A percentile compares a stretch with the other conserved stretches of the same genome.
Evolutionary conservation across 2,329 filamentous ascomycete species (phyloP).

Genomic region (Aspergillus sp.): DNA sequence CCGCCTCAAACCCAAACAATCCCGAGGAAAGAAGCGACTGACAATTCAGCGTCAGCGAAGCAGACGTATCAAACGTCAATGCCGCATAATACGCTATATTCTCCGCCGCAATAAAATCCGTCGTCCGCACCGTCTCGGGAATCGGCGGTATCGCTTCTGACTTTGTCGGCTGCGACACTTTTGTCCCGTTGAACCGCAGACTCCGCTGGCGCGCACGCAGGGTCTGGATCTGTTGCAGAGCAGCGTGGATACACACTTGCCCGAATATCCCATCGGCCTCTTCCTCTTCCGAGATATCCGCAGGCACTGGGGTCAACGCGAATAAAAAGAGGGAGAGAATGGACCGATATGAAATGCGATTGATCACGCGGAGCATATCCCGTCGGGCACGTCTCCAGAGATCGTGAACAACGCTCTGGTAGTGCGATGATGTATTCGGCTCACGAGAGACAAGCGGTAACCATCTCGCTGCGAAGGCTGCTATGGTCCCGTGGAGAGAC

Average conservation of each 20-base stretch:
- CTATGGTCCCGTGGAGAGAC: conserved; percentile 26
- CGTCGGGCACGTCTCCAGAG: conserved; percentile 40
- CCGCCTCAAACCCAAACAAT: conserved; percentile 27
- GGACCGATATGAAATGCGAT: conserved; percentile 44
- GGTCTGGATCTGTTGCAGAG: conserved; percentile 43
- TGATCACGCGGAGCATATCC: conserved; percentile 44
- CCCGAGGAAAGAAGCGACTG: conserved; percentile 42
- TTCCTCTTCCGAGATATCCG: conserved; percentile 43
- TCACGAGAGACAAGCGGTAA: conserved; percentile 18
- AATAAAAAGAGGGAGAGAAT: conserved; percentile 44
- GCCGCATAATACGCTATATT: conserved; percentile 46
- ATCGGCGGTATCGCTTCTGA: conserved; percentile 4
- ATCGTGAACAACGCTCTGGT: background rate
- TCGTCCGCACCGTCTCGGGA: conserved; percentile 26
- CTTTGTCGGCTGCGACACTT: conserved; percentile 32
- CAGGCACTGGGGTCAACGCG: conserved; percentile 42
- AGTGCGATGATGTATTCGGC: background rate
- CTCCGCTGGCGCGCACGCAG: conserved; percentile 42
- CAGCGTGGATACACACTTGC: conserved; percentile 43
- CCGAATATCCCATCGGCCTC: conserved; percentile 43
- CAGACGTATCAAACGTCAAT: conserved; percentile 45
- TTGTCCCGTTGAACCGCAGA: conserved; percentile 43
- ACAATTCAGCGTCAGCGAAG: conserved; percentile 44
- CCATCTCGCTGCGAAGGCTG: conserved; percentile 30
- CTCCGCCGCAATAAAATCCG: conserved; percentile 39